Conservation (phyloP, 768 basidiomycete genomes). For the Tephrocybe sp. region DNA sequence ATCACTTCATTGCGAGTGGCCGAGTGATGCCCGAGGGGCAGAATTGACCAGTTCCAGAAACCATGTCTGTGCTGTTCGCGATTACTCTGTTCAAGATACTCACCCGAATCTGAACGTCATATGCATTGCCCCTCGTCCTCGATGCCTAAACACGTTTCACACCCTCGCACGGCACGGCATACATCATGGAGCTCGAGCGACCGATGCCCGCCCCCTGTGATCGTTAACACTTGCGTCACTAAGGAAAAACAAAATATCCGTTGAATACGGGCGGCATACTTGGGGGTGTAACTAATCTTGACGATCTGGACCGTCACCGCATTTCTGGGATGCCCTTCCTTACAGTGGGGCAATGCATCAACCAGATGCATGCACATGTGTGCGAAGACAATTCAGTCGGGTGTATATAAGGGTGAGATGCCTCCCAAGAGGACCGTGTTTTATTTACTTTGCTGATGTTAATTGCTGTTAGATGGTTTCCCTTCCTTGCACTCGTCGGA, state of each 20-base stretch:
- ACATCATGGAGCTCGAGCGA: not conserved
- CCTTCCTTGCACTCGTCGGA: not conserved
- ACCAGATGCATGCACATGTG: not conserved
- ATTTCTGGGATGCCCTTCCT: too few species aligned
- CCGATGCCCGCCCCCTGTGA: not conserved
- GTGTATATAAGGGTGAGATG: not conserved
- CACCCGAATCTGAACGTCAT: too few species aligned
- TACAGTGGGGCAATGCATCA: not conserved
- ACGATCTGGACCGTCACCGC: not conserved
- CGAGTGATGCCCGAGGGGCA: too few species aligned
- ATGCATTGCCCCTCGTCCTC: not conserved
- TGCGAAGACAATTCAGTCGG: too few species aligned
- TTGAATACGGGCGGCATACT: not conserved
- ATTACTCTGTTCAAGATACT: too few species aligned
- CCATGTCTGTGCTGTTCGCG: too few species aligned
- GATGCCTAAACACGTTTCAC: not conserved
- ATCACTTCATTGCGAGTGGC: too few species aligned
- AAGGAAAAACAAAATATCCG: not conserved
- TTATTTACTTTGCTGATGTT: not conserved
- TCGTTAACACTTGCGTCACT: not conserved
- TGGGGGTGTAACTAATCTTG: not conserved
- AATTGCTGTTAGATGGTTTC: not conserved
- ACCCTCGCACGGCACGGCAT: not conserved
- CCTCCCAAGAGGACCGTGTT: not conserved
- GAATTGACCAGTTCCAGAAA: too few species aligned